Base-by-base conservation (phyloP, 257 asterid genomes). In the Plectranthus barbatus region DNA sequence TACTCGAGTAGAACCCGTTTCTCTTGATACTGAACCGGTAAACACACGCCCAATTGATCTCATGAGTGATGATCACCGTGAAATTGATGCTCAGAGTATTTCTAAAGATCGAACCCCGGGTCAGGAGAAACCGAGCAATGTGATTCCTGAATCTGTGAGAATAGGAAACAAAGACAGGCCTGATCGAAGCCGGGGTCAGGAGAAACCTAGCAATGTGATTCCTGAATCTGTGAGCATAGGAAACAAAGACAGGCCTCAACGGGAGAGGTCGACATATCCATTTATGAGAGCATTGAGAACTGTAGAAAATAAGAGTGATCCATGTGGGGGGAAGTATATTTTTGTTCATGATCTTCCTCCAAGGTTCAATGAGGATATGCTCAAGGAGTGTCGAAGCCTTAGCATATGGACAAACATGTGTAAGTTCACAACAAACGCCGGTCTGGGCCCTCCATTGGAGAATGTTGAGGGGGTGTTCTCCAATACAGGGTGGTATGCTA, bases 241-340 rank as follows among this genome's bases (percentile, higher is more conserved):
- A 39, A 57, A 33, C 20, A 21, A 53, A 45, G 67, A 59, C 31
- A 68, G 0, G 54, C 9, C 51, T 50, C 21, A 2, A 20, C 24
- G 40, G 53, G 58, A 77, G 66, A 60, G 33, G 69, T 74, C 52
- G 63, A 46, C 51, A 11, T 88, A 77, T 66, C 83, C 96, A 2
- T 88, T 88, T 60, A 64, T 76, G 87, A 75, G 85, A 64, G 96
- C 95, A 1, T 76, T 89, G 78, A 76, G 82, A 58, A 82, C 91
- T 0, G 75, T 67, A 5, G 83, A 89, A 24, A 89, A 89, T 50
- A 84, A 78, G 79, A 90, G 96, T 18, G 96, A 90, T 73, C 91
- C 95, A 0, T 90, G 96, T 62, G 85, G 88, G 15, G 88, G 88
- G 33, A 72, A 71, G 74, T 82, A 82, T 49, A 72, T 82, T 5